Evolutionary conservation across 805 yeast species (phyloP), one percentile per base, ranked within the genome.

Genomic region (Clavispora asparagi): DNA sequence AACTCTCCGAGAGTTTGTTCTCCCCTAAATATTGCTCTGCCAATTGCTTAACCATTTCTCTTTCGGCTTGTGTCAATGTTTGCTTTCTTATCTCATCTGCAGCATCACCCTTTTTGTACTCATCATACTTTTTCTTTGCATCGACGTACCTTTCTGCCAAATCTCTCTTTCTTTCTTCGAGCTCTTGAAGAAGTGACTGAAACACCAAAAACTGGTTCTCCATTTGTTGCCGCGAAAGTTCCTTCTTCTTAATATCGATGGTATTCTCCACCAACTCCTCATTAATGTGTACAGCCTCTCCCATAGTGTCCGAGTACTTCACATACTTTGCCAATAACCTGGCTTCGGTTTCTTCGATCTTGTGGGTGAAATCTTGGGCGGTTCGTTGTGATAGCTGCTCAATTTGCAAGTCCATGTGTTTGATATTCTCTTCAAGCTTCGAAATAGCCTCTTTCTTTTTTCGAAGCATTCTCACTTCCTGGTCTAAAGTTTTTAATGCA

Each of bases 341-440:
- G 1, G 41, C 37, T 38, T 71, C 68, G 10, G 69, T 57, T 9
- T 61, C 63, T 13, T 57, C 56, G 6, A 71, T 70, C 44, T 71
- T 73, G 4, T 63, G 64, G 3, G 72, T 61, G 42, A 71, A 69
- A 52, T 79, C 82, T 43, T 1, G 77, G 59, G 42, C 74, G 6
- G 50, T 49, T 14, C 48, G 48, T 25, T 37, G 40, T 6, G 42
- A 41, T 9, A 54, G 54, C 29, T 33, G 44, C n/a, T 46, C 40
- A 11, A 54, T 54, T 14, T 46, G 48, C n/a, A 39, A 39, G 10
- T 47, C 51, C 9, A 46, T n/a, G 28, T 46, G 48, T 25, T 44
- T 39, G 4, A 54, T 43, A 10, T 45, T 78, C 0, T 54, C 52
- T 45, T 69, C 67, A 17, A 74, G 49, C 37, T 55, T 57, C 29